phyloP scores from a whole-genome alignment of 2,329 filamentous ascomycete genomes.

The Trichoderma sp. region DNA sequence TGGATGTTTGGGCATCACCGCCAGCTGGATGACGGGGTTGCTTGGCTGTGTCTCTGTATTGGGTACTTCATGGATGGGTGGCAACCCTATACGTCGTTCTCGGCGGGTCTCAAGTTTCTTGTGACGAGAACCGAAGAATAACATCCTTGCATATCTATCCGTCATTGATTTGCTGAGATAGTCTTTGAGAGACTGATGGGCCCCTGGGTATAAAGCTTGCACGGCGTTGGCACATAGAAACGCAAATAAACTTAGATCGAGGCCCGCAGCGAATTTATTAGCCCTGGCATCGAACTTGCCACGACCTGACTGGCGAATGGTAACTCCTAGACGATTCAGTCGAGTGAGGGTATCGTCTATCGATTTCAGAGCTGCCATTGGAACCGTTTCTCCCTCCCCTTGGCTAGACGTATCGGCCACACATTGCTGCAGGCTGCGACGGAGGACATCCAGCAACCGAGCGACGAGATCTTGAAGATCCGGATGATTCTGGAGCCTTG shows the following conservation, averaged over 20 bases:
- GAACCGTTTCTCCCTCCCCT: not conserved
- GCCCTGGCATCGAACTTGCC: not conserved
- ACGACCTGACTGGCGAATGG: constrained; percentile 14
- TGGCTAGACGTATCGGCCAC: not conserved
- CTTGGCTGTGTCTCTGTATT: not conserved
- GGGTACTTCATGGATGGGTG: not conserved
- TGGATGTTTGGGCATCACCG: not conserved
- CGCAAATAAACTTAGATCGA: not conserved
- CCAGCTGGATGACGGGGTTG: too few relatives aligned
- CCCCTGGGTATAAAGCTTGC: not conserved
- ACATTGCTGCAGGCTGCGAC: not conserved
- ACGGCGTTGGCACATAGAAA: not conserved
- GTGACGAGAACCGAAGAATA: not conserved
- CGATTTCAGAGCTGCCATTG: not conserved
- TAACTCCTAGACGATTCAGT: constrained; percentile 9
- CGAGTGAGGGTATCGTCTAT: constrained; percentile 17
- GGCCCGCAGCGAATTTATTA: not conserved
- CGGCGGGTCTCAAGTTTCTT: not conserved
- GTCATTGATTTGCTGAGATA: constrained; percentile 1
- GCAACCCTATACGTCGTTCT: not conserved
- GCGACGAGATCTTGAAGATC: constrained; percentile 17
- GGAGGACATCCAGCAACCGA: constrained; percentile 12
- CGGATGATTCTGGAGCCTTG: constrained; percentile 11
- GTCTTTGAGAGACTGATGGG: not conserved
- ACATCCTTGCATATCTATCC: not conserved